A percentile compares a stretch with the other conserved stretches of the same genome.
Evolutionary conservation across 140 eudicot species (phyloP).

Genomic region (Flaveria floridana): DNA sequence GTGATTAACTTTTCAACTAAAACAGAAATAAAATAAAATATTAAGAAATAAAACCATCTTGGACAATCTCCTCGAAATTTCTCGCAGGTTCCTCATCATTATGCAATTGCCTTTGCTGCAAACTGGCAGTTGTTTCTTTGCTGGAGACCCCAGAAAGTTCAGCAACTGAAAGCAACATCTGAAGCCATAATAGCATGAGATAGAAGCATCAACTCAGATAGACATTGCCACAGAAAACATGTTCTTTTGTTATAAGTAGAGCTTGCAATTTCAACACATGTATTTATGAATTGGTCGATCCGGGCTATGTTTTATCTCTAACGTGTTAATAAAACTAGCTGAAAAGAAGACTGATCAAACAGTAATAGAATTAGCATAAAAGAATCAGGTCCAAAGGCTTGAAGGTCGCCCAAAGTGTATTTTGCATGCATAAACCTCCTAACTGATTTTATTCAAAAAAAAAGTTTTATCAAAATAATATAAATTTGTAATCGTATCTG

Average conservation of each 20-base stretch:
- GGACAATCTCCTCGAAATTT: constrained; percentile 50
- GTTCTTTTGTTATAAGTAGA: constrained; percentile 7
- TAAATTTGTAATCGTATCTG: neutral
- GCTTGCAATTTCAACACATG: neutral
- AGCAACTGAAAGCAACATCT: constrained; percentile 64
- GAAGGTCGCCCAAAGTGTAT: neutral
- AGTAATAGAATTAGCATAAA: constrained; percentile 5
- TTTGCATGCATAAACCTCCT: constrained; percentile 14
- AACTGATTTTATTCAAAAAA: neutral
- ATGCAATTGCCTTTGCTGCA: constrained; percentile 42
- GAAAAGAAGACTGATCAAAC: neutral
- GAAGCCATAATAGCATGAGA: constrained; percentile 42
- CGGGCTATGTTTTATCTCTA: neutral
- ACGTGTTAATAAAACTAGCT: neutral
- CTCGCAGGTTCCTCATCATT: constrained; percentile 52
- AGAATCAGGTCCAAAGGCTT: constrained; percentile 12
- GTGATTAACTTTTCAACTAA: constrained; percentile 24
- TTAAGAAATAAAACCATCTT: constrained; percentile 60
- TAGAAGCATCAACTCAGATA: constrained; percentile 19
- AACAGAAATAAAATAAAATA: neutral
- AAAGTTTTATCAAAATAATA: neutral
- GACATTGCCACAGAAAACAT: constrained; percentile 4
- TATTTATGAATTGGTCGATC: neutral
- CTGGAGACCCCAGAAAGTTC: constrained; percentile 56
- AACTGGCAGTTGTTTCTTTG: constrained; percentile 35